These are phyloP conservation scores for Plicaturopsis crispa DNA, from an alignment of 768 basidiomycete genomes.

Conservation along the genomic window DNA sequence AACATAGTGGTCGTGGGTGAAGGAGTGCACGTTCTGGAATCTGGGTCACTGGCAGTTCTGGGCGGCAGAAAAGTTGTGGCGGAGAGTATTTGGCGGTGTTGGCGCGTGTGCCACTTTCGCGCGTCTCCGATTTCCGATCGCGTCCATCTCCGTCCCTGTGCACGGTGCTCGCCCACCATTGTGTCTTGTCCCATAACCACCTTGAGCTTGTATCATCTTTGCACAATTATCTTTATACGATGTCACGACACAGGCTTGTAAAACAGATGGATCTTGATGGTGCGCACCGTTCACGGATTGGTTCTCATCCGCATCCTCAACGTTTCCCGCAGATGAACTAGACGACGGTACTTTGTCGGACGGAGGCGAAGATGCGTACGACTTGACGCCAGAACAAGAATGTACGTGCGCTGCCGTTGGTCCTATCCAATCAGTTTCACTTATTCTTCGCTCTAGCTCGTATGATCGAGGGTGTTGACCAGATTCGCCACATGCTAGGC, in stretches of 20 bases:
- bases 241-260: conserved; percentile 92
- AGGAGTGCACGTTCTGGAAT: no score
- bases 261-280: conserved; percentile 79
- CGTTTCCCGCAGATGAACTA: conserved; percentile 59
- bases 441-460: no score
- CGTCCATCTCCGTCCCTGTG: conserved; percentile 6
- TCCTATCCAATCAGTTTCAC: no score
- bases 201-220: no score
- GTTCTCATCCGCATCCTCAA: conserved; percentile 3
- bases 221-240: no score
- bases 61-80: no score
- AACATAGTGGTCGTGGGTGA: no score
- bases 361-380: conserved; percentile 69
- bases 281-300: conserved; percentile 15
- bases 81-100: conserved; percentile 17
- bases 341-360: conserved; percentile 77
- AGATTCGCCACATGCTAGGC: conserved; percentile 64
- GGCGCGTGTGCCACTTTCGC: no score
- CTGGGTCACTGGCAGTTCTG: no score
- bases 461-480: conserved; percentile 65
- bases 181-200: no score
- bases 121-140: conserved; percentile 3
- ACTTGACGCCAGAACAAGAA: conserved; percentile 77
- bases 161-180: conserved; percentile 4
- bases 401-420: no score